These are phyloP conservation scores for Neofusicoccum laricinum DNA, from an alignment of 2,329 filamentous ascomycete genomes.

Conservation along the genomic window DNA sequence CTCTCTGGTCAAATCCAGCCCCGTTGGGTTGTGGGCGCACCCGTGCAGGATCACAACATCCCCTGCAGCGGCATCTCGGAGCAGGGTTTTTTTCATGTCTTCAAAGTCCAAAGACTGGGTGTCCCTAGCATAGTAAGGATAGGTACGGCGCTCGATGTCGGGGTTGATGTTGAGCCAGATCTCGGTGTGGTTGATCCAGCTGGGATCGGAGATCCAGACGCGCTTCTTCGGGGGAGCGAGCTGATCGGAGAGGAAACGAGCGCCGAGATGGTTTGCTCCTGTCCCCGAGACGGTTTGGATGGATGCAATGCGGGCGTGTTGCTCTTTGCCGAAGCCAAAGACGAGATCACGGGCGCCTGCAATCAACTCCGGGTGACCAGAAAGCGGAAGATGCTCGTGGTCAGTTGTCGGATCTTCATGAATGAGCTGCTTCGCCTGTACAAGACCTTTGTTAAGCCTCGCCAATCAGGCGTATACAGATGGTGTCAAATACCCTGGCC, in stretches of 20 bases:
- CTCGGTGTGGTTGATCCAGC: constrained; percentile 31
- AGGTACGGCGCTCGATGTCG: constrained; percentile 19
- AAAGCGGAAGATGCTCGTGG: constrained; percentile 26
- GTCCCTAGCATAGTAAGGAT: constrained; percentile 27
- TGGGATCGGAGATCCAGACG: constrained; percentile 32
- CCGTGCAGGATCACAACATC: constrained; percentile 37
- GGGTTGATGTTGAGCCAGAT: constrained; percentile 27
- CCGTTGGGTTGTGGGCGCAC: constrained; percentile 40
- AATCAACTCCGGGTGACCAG: constrained; percentile 22
- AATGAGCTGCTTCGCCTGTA: constrained; percentile 13
- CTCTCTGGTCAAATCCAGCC: constrained; percentile 31
- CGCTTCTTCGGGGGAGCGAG: constrained; percentile 22
- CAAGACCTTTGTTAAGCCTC: neutral
- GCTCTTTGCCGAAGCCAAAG: constrained; percentile 20
- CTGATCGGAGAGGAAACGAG: constrained; percentile 24
- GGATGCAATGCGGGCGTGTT: constrained; percentile 21
- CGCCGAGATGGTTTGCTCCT: constrained; percentile 33
- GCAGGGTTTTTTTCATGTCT: constrained; percentile 26
- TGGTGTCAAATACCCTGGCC: constrained; percentile 1
- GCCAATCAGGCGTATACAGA: neutral
- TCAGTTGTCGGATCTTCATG: neutral
- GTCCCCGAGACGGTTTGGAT: constrained; percentile 39
- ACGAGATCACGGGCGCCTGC: constrained; percentile 24
- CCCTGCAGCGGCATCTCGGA: constrained; percentile 22
- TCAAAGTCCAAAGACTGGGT: constrained; percentile 29